Conservation (phyloP, 352 stramenopile species). For the Globisporangium barbulae region DNA sequence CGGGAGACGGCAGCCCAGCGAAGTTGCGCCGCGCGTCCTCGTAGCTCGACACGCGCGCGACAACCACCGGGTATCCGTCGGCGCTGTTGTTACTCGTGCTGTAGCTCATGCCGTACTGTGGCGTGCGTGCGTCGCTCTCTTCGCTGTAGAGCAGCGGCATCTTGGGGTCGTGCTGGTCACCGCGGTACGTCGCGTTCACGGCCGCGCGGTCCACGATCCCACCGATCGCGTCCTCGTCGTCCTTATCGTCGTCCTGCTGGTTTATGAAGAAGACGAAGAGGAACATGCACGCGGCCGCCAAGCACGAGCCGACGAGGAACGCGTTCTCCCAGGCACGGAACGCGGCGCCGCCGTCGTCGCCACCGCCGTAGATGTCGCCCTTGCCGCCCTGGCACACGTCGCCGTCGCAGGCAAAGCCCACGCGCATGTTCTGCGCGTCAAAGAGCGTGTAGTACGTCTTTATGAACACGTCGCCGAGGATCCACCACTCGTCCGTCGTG, state of each 20-base stretch:
- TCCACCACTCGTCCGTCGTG: slow-evolving; percentile 81
- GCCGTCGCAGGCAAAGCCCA: slow-evolving; percentile 86
- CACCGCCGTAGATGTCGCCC: slow-evolving; percentile 58
- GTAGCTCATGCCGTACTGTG: slow-evolving; percentile 11
- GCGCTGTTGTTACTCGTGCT: slow-evolving; percentile 5
- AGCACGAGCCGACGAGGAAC: slow-evolving; percentile 66
- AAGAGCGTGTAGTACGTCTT: slow-evolving; percentile 93
- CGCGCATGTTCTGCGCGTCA: slow-evolving; percentile 81
- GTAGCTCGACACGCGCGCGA: slow-evolving; percentile 40
- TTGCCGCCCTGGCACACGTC: slow-evolving; percentile 71
- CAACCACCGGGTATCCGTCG: slow-evolving; percentile 20
- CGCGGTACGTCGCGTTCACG: slow-evolving; percentile 9
- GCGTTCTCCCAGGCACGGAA: slow-evolving; percentile 60
- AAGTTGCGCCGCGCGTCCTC: slow-evolving; percentile 56
- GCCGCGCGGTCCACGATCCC: slow-evolving; percentile 27
- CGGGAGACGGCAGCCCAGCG: slow-evolving; percentile 35
- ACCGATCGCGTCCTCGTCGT: slow-evolving; percentile 22
- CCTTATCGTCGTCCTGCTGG: slow-evolving; percentile 56
- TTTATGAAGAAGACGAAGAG: slow-evolving; percentile 82
- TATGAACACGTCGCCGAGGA: slow-evolving; percentile 88
- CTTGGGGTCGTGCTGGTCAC: slow-evolving; percentile 44
- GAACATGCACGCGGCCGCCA: slow-evolving; percentile 73
- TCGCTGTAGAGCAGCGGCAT: slow-evolving; percentile 53
- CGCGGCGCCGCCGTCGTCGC: slow-evolving; percentile 31
- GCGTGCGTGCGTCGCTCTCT: slow-evolving; percentile 21